phyloP scores from a whole-genome alignment of 371 early-diverging fungal genomes.

The Mortierella sp. region DNA sequence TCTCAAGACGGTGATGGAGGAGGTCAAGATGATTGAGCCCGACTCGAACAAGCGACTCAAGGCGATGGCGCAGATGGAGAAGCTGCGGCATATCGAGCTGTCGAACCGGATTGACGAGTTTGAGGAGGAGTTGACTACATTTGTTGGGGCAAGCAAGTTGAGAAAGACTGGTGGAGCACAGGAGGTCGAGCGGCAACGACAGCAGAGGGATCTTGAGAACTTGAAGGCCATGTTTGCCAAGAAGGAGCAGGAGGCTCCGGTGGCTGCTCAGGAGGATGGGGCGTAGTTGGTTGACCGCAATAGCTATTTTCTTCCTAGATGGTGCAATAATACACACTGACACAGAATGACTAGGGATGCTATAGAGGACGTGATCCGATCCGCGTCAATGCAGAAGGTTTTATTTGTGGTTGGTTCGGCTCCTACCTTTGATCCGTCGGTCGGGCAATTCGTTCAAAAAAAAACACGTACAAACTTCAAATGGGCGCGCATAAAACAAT shows the following conservation, averaged over 20 bases:
- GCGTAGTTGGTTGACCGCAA: background rate
- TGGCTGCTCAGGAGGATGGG: constrained; percentile 58
- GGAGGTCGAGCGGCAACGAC: constrained; percentile 73
- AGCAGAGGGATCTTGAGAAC: constrained; percentile 71
- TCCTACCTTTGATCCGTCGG: background rate
- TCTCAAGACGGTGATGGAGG: constrained; percentile 75
- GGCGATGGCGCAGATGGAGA: constrained; percentile 79
- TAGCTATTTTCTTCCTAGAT: background rate
- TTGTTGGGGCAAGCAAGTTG: constrained; percentile 73
- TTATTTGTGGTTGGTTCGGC: background rate
- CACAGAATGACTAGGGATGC: background rate
- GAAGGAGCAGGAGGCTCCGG: constrained; percentile 71
- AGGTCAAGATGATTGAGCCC: constrained; percentile 77
- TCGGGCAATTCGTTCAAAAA: background rate
- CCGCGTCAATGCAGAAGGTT: background rate
- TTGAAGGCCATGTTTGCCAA: constrained; percentile 69
- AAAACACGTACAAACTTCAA: background rate
- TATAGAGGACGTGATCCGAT: background rate
- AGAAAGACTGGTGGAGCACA: constrained; percentile 82
- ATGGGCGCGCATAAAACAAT: background rate
- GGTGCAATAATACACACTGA: background rate
- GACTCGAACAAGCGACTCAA: constrained; percentile 75
- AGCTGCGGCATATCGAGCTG: constrained; percentile 74
- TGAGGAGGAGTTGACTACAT: constrained; percentile 76
- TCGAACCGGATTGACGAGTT: constrained; percentile 77